Conservation (phyloP, 202 grass and related monocot genomes). For the Alloteropsis angusta region DNA sequence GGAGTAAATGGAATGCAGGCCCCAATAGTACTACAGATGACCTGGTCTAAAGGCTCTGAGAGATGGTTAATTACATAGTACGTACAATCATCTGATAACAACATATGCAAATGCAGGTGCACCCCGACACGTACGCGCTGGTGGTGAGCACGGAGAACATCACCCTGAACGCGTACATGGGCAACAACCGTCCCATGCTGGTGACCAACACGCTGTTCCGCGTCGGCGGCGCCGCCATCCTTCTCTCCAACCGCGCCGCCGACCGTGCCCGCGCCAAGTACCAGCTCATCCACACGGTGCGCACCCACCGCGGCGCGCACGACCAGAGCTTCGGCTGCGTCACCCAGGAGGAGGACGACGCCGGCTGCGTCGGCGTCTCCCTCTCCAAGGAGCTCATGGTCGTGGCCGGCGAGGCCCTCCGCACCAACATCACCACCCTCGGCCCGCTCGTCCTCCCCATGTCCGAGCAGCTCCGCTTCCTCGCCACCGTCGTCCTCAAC, state of each 20-base stretch:
- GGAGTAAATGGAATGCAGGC: too few species aligned
- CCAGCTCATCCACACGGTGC: slow-evolving; percentile 78
- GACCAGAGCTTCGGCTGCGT: slow-evolving; percentile 66
- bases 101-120: slow-evolving; percentile 35
- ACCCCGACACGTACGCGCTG: slow-evolving; percentile 61
- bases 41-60: too few species aligned
- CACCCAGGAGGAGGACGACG: slow-evolving; percentile 62
- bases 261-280: slow-evolving; percentile 56
- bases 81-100: too few species aligned
- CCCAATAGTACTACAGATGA: too few species aligned
- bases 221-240: slow-evolving; percentile 64
- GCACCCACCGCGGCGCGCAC: slow-evolving; percentile 57
- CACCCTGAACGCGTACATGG: slow-evolving; percentile 83
- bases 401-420: slow-evolving; percentile 74
- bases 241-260: slow-evolving; percentile 48
- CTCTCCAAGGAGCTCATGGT: slow-evolving; percentile 86
- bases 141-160: slow-evolving; percentile 97
- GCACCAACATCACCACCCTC: slow-evolving; percentile 80
- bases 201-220: slow-evolving; percentile 83
- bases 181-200: slow-evolving; percentile 80
- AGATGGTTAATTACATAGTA: too few species aligned
- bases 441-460: slow-evolving; percentile 65
- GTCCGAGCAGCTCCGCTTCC: slow-evolving; percentile 64
- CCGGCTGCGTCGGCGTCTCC: slow-evolving; percentile 47
- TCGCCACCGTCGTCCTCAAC: slow-evolving; percentile 52